These are phyloP conservation scores for Lodderomyces elongisporus DNA, from an alignment of 1,139 yeast genomes.

Conservation along the genomic window DNA sequence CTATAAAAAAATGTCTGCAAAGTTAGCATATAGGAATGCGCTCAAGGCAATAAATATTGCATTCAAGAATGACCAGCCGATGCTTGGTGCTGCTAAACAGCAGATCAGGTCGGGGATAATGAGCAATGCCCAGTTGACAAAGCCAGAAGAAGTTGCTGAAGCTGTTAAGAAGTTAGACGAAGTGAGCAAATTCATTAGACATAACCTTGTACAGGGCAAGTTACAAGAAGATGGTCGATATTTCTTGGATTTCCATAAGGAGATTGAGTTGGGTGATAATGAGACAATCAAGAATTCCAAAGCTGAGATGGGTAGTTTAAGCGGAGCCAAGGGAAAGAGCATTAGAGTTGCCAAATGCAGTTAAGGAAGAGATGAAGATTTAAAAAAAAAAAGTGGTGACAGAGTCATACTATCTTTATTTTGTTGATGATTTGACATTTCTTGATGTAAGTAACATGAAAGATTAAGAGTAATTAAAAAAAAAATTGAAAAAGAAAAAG, in stretches of 20 bases:
- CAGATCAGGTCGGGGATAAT: constrained; percentile 59
- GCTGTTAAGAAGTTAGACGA: constrained; percentile 63
- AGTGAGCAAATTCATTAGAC: constrained; percentile 59
- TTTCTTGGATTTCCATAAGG: constrained; percentile 64
- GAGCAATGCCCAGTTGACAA: constrained; percentile 26
- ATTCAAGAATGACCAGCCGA: constrained; percentile 51
- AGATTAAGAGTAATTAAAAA: too few relatives aligned
- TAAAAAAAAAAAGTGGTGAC: constrained; percentile 3
- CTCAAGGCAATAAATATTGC: constrained; percentile 69
- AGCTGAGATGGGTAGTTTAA: constrained; percentile 37
- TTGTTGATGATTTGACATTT: too few relatives aligned
- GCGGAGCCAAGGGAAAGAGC: constrained; percentile 29
- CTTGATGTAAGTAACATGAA: neutral
- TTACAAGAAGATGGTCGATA: constrained; percentile 44
- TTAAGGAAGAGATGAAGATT: too few relatives aligned
- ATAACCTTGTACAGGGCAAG: constrained; percentile 82
- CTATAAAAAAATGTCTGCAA: constrained; percentile 17
- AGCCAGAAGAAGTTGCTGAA: constrained; percentile 38
- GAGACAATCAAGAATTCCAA: constrained; percentile 42
- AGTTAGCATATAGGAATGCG: constrained; percentile 62
- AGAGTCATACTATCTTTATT: too few relatives aligned
- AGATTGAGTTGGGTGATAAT: constrained; percentile 89
- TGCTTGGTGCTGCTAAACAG: constrained; percentile 58
- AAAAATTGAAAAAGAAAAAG: too few relatives aligned
- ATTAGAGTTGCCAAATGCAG: constrained; percentile 7